Evolutionary conservation across 768 basidiomycete species (phyloP).

Genomic region (Lactarius psammicola): DNA sequence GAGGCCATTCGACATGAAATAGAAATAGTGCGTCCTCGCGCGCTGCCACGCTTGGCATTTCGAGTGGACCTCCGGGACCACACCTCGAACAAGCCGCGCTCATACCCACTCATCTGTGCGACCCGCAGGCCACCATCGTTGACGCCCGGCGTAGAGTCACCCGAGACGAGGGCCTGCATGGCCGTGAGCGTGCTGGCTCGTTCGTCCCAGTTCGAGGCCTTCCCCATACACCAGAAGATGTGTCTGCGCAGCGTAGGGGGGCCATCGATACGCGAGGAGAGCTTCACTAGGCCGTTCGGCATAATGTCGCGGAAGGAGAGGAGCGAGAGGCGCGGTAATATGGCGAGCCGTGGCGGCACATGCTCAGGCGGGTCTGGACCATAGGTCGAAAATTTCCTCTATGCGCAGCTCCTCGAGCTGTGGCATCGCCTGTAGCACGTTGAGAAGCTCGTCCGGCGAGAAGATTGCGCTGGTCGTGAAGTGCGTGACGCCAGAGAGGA

Average conservation of each 20-base stretch:
- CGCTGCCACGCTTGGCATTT: not conserved
- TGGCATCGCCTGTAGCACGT: slow-evolving; percentile 12
- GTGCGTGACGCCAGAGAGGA: slow-evolving; percentile 10
- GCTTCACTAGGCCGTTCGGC: not conserved
- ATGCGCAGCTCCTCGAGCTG: slow-evolving; percentile 12
- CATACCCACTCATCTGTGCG: not conserved
- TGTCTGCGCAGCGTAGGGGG: slow-evolving; percentile 17
- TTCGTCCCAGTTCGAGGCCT: slow-evolving; percentile 8
- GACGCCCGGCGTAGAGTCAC: not conserved
- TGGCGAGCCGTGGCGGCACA: not conserved
- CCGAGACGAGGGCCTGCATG: slow-evolving; percentile 10
- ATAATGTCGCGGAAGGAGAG: slow-evolving; percentile 10
- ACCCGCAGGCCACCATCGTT: slow-evolving; percentile 9
- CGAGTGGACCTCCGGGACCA: not conserved
- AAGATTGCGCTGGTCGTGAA: slow-evolving; percentile 15
- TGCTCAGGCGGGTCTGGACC: not conserved
- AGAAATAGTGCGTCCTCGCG: slow-evolving; percentile 10
- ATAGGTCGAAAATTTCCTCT: slow-evolving; percentile 1
- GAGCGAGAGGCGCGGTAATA: slow-evolving; percentile 6
- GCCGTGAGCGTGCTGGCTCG: not conserved
- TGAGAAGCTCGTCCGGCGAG: not conserved
- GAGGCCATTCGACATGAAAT: too few species aligned
- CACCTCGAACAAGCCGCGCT: not conserved
- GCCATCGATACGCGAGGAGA: slow-evolving; percentile 5
- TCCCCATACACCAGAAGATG: slow-evolving; percentile 19